A percentile compares a stretch with the other conserved stretches of the same genome.
Conservation (phyloP, 2,329 filamentous ascomycete species). For the Podosphaera fusca region DNA sequence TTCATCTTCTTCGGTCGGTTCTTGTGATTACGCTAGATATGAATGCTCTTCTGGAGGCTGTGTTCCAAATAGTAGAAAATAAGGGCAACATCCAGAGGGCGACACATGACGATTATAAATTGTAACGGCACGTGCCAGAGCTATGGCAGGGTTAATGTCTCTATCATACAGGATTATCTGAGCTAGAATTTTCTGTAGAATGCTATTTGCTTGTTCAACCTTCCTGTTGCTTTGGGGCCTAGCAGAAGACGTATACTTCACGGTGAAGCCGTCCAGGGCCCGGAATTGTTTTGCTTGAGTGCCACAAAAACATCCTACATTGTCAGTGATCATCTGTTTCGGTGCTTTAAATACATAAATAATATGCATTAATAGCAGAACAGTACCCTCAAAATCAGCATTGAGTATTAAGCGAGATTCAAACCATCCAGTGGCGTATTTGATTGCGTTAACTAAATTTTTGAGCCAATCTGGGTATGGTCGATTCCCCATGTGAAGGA, state of each 20-base stretch:
- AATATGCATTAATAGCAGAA: background rate
- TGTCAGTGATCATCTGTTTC: background rate
- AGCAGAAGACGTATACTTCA: background rate
- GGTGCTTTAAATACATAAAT: background rate
- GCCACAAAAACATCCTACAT: background rate
- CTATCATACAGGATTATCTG: background rate
- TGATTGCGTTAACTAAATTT: background rate
- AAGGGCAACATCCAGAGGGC: background rate
- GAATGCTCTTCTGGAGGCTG: background rate
- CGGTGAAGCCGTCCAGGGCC: background rate
- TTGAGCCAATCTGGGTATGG: background rate
- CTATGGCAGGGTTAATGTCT: background rate
- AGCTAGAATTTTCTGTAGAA: background rate
- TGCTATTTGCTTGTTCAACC: background rate
- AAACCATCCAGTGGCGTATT: background rate
- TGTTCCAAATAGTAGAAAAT: background rate
- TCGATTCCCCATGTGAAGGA: background rate
- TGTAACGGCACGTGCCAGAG: background rate
- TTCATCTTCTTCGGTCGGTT: background rate
- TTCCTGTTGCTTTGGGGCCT: background rate
- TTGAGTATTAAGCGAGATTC: background rate
- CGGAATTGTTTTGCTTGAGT: background rate
- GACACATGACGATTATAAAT: background rate
- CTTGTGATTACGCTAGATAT: background rate
- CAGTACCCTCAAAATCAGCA: background rate